Base-by-base conservation (phyloP, 139 green algal species). In the Chlamydomonas sphaeroides region DNA sequence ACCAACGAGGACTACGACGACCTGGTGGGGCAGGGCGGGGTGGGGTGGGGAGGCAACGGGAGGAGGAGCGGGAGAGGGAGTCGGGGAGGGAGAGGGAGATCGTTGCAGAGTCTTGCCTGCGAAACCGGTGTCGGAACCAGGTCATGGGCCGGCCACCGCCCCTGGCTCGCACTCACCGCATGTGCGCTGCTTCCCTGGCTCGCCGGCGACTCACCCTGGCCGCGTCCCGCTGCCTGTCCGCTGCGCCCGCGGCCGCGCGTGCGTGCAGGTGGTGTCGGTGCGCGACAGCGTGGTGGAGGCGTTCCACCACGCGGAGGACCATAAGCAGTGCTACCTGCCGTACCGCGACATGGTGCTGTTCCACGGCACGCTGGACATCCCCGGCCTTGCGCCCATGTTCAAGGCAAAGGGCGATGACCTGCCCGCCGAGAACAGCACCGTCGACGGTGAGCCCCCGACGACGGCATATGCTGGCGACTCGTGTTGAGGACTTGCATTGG, bases 311-410 rank as follows among this genome's bases (percentile, higher is more conserved):
- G 88, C 89, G 21, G 86, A 92, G 62, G 51, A 88, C 56, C 92
- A 93, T 89, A 92, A 92, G 84, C 67, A 66, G 11, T 86, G 88
- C 39, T 94, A 92, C 84, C 33, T 90, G 79, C 79, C 75, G 51
- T 88, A 84, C 83, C 80, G 66, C 49, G 77, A 93, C 49, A 94
- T 93, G 87, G 78, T 91, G 33, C 66, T 91, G 32, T 72, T 71
- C 41, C 80, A 92, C 78, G 70, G 72, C 41, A 68, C 68, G 21
- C 79, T 91, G 68, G 87, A 91, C 73, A 65, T 91, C 32, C 33
- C 32, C 18, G 84, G 53, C 21, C 79, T 91, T 48, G 79, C 78
- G 65, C 83, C 83, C 8, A 74, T 83, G 6, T 92, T 89, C 85
- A 90, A 89, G 68, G 65, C 56, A 28, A 87, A 85, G 76, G 80